Conservation (phyloP, 306 rosid genomes). For the Lotus japonicus region DNA sequence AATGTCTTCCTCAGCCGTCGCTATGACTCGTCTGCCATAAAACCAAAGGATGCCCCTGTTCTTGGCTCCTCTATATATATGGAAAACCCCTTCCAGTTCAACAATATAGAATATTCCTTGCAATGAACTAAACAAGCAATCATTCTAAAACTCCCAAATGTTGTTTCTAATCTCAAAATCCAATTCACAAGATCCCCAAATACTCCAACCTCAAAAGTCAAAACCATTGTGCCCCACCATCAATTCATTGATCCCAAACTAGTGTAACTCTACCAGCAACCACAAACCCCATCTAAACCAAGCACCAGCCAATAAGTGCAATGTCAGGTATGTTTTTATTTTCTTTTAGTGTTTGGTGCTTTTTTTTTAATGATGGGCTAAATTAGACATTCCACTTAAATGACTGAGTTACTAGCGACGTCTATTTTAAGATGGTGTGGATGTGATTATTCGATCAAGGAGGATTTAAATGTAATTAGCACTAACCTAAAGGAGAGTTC, state of each 20-base stretch:
- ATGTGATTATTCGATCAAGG: not conserved
- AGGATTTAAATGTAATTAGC: not conserved
- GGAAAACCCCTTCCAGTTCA: not conserved
- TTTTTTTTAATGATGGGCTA: not conserved
- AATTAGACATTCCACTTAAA: not conserved
- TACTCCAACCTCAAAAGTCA: not conserved
- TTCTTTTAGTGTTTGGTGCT: not conserved
- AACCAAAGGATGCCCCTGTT: not conserved
- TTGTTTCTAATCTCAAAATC: not conserved
- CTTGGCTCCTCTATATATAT: not conserved
- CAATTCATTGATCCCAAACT: not conserved
- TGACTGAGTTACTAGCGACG: not conserved
- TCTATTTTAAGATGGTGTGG: not conserved
- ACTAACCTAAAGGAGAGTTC: not conserved
- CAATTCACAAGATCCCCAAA: not conserved
- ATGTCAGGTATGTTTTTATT: not conserved
- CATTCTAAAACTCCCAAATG: not conserved
- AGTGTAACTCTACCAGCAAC: not conserved
- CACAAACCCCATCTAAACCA: not conserved
- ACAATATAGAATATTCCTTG: not conserved
- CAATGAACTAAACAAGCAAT: not conserved
- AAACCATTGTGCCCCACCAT: not conserved
- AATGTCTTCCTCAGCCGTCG: not conserved
- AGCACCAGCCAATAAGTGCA: not conserved
- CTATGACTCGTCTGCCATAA: not conserved